Evolutionary conservation across 208 protist species (phyloP), one percentile per base, ranked within the genome.

Genomic region (Wallacemonas sp.): DNA sequence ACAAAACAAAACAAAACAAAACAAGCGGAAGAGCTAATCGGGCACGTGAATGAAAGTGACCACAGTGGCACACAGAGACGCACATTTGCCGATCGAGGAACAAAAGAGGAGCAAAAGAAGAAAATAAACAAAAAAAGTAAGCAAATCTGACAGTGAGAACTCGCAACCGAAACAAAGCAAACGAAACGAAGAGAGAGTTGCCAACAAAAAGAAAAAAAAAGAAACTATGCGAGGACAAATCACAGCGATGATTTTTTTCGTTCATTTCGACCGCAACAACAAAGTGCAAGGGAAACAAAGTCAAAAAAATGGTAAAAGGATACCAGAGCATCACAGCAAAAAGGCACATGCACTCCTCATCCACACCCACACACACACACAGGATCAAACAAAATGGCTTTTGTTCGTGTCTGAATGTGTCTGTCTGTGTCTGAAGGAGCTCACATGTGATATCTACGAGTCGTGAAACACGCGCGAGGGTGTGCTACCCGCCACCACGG

Each of bases 271-370:
- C n/a, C n/a, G 18, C 8, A 36, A 26, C 23, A n/a, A 22, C 11
- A 52, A 52, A 52, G 14, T 5, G 14, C 46, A 26, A 52, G 23
- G 18, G 8, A 26, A n/a, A 52, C 8, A 52, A 20, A 26, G 14
- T 14, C 67, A 45, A 68, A 57, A 49, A 61, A 42, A 42, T 45
- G 29, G 46, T 33, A 61, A 61, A 36, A 31, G 57, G n/a, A 54
- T 49, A 61, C 49, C 61, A 62, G 36, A 41, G 36, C 36, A 41
- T 41, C 36, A 41, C 25, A 59, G 57, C 44, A 50, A 65, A 1
- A 55, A 54, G n/a, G 20, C 16, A 41, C 29, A 3, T 57, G 0
- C 31, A 44, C 32, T 41, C 29, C 10, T 45, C 12, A 31, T n/a
- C n/a, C n/a, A n/a, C n/a, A n/a, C n/a, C n/a, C n/a, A n/a, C n/a